A percentile compares a stretch with the other conserved stretches of the same genome.
Evolutionary conservation across 1,284 basidiomycete genomes (phyloP).

Genomic region (Naganishia cerealis): DNA sequence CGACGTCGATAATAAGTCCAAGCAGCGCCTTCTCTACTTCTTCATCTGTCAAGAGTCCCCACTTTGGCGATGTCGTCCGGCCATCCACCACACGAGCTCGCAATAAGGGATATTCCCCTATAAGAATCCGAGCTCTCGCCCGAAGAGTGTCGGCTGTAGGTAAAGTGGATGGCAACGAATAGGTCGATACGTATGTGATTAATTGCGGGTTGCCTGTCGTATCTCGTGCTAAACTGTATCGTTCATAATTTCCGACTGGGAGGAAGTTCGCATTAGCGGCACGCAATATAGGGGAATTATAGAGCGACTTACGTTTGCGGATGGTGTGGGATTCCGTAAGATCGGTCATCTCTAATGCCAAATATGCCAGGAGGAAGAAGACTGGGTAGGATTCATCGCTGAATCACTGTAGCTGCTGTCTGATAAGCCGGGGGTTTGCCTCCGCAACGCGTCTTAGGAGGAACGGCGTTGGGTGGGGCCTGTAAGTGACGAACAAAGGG

Average conservation of each 20-base stretch:
- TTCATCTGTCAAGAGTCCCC: constrained; percentile 5
- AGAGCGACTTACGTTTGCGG: background rate
- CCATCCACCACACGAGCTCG: constrained; percentile 12
- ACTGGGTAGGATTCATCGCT: no score
- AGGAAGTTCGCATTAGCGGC: no score
- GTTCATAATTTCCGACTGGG: constrained; percentile 38
- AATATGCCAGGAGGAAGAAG: no score
- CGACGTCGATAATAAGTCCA: background rate
- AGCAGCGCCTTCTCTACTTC: background rate
- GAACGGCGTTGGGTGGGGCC: no score
- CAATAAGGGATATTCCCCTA: constrained; percentile 5
- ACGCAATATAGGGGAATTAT: no score
- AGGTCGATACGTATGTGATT: constrained; percentile 38
- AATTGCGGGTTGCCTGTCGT: constrained; percentile 38
- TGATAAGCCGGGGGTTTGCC: no score
- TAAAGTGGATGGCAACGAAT: constrained; percentile 11
- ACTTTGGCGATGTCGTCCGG: constrained; percentile 16
- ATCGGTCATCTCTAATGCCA: no score
- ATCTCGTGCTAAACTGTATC: constrained; percentile 40
- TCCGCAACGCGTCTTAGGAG: no score
- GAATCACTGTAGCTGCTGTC: no score
- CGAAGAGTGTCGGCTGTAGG: background rate
- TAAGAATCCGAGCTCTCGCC: background rate
- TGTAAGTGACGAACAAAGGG: no score
- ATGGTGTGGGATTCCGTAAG: background rate